Conservation (phyloP, 805 yeast species). For the Sungouiella thailandica region DNA sequence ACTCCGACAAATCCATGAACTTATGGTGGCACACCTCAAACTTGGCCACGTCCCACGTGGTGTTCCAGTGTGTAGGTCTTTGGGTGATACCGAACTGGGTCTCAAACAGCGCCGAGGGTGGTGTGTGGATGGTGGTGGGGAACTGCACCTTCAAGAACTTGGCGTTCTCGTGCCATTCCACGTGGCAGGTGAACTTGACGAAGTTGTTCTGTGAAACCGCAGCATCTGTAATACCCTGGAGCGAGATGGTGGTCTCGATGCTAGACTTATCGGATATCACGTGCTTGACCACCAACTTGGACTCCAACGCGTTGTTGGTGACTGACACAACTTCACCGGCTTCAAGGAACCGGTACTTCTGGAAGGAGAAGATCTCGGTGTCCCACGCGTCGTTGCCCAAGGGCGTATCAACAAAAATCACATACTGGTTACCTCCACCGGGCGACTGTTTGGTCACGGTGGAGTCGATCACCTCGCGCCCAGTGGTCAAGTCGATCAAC, state of each 20-base stretch:
- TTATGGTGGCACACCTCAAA: constrained; percentile 94
- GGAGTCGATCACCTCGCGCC: constrained; percentile 62
- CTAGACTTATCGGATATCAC: constrained; percentile 52
- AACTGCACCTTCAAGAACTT: constrained; percentile 92
- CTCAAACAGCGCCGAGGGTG: constrained; percentile 74
- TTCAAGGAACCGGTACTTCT: constrained; percentile 50
- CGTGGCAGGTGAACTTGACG: constrained; percentile 39
- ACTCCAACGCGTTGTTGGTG: constrained; percentile 52
- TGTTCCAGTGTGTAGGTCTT: constrained; percentile 92
- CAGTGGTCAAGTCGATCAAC: constrained; percentile 52
- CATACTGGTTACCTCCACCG: constrained; percentile 73
- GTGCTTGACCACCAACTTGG: constrained; percentile 60
- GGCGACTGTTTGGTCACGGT: constrained; percentile 46
- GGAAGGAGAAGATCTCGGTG: constrained; percentile 83
- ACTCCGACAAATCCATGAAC: constrained; percentile 87
- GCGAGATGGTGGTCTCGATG: constrained; percentile 64
- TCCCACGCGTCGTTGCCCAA: constrained; percentile 96
- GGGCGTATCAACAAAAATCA: constrained; percentile 86
- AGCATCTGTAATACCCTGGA: constrained; percentile 55
- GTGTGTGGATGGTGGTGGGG: constrained; percentile 77
- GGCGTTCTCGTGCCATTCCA: constrained; percentile 84
- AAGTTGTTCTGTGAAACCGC: constrained; percentile 23
- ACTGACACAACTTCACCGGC: constrained; percentile 37
- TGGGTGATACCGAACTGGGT: constrained; percentile 90
- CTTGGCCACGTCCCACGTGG: constrained; percentile 94